Conservation (phyloP, 257 asterid genomes). For the Nicotiana knightiana region DNA sequence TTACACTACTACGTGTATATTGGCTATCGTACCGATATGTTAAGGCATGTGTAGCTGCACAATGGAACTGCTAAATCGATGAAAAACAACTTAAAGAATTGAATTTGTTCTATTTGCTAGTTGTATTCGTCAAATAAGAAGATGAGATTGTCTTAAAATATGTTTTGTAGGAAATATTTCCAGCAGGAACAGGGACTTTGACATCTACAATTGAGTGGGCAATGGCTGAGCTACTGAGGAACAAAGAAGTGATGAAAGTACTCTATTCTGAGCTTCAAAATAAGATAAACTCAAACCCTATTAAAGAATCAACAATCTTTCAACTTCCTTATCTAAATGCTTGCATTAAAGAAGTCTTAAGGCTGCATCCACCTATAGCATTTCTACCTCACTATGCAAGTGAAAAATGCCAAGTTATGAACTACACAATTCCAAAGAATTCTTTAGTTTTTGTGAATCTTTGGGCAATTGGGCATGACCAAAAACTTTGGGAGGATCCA, state of each 20-base stretch:
- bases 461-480: constrained; percentile 40
- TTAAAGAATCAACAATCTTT: constrained; percentile 1
- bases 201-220: constrained; percentile 34
- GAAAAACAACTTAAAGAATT: too few species aligned
- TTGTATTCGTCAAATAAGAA: too few species aligned
- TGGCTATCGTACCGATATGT: too few species aligned
- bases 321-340: constrained; percentile 31
- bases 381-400: constrained; percentile 26
- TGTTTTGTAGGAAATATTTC: constrained; percentile 19
- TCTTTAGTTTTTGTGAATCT: constrained; percentile 26
- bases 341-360: constrained; percentile 31
- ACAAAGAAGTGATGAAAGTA: constrained; percentile 14
- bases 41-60: too few species aligned
- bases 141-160: too few species aligned
- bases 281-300: constrained; percentile 9
- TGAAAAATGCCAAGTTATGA: constrained; percentile 27
- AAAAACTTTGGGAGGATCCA: constrained; percentile 32
- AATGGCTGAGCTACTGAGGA: constrained; percentile 25
- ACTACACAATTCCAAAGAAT: constrained; percentile 24
- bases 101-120: too few species aligned
- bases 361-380: constrained; percentile 47
- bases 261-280: constrained; percentile 11
- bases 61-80: too few species aligned
- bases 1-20: too few species aligned
- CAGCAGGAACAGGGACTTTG: constrained; percentile 38